Conservation (phyloP, 2,329 filamentous ascomycete species). For the Monosporascus sp. region DNA sequence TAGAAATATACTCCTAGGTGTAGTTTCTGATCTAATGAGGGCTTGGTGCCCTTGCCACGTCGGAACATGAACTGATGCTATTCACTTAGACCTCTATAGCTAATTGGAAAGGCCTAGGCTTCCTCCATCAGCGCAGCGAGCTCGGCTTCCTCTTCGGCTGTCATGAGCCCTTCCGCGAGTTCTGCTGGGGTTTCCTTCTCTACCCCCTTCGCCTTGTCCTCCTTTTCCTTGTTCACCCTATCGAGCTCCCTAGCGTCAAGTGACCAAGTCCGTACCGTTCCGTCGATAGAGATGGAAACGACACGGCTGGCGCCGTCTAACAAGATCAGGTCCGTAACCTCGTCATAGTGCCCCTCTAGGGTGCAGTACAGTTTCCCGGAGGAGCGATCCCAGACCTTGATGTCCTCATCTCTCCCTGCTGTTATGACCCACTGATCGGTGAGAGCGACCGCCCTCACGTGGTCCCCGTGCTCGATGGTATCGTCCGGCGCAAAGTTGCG, state of each 20-base stretch:
- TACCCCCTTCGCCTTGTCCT: conserved; percentile 44
- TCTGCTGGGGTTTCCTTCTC: conserved; percentile 42
- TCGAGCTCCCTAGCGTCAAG: conserved; percentile 57
- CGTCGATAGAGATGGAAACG: conserved; percentile 84
- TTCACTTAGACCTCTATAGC: background rate
- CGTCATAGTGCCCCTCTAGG: conserved; percentile 83
- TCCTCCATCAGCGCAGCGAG: conserved; percentile 86
- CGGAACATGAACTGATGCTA: too few relatives aligned
- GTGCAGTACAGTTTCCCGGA: conserved; percentile 68
- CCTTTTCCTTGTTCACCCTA: conserved; percentile 40
- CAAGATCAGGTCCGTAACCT: conserved; percentile 76
- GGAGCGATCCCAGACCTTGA: conserved; percentile 80
- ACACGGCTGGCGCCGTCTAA: conserved; percentile 48
- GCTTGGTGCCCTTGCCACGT: too few relatives aligned
- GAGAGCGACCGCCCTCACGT: conserved; percentile 76
- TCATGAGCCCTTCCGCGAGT: conserved; percentile 54
- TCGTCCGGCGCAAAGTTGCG: conserved; percentile 68
- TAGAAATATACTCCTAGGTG: too few relatives aligned
- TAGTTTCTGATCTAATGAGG: too few relatives aligned
- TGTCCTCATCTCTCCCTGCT: conserved; percentile 83
- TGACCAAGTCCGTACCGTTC: conserved; percentile 80
- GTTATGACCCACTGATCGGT: conserved; percentile 77
- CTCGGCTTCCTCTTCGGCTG: conserved; percentile 87
- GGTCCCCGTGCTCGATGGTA: conserved; percentile 74
- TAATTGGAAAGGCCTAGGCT: conserved; percentile 34